Evolutionary conservation across 768 basidiomycete genomes (phyloP), one percentile per base, ranked within the genome.

Genomic region (Pulveroboletus sp.): DNA sequence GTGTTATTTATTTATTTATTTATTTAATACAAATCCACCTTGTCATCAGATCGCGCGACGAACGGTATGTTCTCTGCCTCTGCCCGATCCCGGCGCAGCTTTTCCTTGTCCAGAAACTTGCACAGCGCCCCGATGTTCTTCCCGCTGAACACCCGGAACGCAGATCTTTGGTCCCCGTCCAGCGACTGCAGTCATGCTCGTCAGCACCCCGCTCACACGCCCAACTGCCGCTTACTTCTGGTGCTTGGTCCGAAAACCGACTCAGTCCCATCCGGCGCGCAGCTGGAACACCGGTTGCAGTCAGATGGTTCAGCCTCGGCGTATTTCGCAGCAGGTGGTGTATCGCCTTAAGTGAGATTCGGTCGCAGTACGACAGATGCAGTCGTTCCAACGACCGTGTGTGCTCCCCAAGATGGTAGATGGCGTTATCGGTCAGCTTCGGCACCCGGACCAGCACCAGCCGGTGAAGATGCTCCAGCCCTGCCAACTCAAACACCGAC

Each of bases 321-420:
- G 86, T 74, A 47, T 76, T 73, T 50, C 77, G 78, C 44, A 94
- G 66, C 13, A 94, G 69, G 42, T 79, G 74, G 54, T 89, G 86
- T 30, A 92, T 71, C 8, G 89, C 87, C 38, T 83, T 78, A 35
- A 94, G 77, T 26, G 86, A 82, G 47, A 97, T 71, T 49, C 82
- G 77, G 58, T 86, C 84, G 71, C 93, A 97, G 64, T 92, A 90
- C 27, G 89, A 88, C 33, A 97, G 69, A 61, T 96, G 86, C 42
- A 95, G 75, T 24, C 90, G 80, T 61, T 93, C 89, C 57, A 96
- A 73, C 31, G 74, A 74, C 28, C 63, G 71, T 32, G 75, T 79
- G 67, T 90, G 81, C 58, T 90, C 87, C 13, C 84, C 87, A 8
- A 95, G 77, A 21, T 86, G 76, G 68, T 82, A 83, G 41, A 94